Evolutionary conservation across 805 yeast genomes (phyloP), one percentile per base, ranked within the genome.

Genomic region (Ogataea wickerhamii): DNA sequence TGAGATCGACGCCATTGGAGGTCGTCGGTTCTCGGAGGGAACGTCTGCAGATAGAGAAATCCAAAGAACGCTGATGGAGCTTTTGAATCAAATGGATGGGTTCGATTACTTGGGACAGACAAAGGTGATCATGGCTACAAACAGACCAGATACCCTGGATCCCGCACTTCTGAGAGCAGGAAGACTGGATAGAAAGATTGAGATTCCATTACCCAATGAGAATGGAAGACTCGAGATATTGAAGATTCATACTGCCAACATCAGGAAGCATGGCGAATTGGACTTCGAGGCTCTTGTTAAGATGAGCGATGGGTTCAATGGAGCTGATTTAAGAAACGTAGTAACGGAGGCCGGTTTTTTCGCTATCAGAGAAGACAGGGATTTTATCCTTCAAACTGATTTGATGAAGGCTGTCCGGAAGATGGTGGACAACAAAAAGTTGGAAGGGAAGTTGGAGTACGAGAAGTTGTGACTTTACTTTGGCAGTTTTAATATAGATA

Each of bases 241-340:
- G 70, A 93, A 91, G 67, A 93, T 91, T 58, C 98, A 91, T 64
- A 79, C 95, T 1, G 63, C 87, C 14, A 78, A 81, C 41, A 93
- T 91, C 29, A 74, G 83, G 43, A 91, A 91, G 60, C 83, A 80
- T 47, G 98, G 98, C 47, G 98, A 93, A 51, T 85, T 93, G 63
- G 98, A 93, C 68, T 88, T 87, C 55, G 98, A 93, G 67, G 95
- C 96, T 12, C 84, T 87, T 24, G 98, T 91, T 27, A 93, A 93
- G 69, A 93, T 93, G 98, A 84, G 95, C 63, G 98, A 91, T 66
- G 98, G 98, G 2, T 93, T 93, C 68, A 91, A 91, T 65, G 98
- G 98, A 70, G 98, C 98, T 5, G 98, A 91, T 73, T 82, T 91
- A 53, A 80, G 98, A 64, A 91, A 91, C 61, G 96, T 93, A 43